phyloP scores from a whole-genome alignment of 1,284 basidiomycete species.

The Meira miltonrushii region DNA sequence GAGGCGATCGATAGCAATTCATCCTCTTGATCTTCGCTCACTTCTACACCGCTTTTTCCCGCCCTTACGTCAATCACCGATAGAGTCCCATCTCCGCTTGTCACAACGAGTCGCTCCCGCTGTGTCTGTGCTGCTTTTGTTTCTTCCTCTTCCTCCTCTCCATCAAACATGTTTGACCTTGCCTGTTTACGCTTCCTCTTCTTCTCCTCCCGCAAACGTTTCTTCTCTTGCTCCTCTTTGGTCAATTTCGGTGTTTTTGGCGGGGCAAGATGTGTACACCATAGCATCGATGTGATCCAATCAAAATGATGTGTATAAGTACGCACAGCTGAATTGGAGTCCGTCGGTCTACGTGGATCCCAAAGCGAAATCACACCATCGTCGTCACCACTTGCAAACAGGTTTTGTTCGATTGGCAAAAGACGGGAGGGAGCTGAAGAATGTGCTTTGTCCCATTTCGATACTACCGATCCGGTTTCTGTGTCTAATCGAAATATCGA shows the following conservation, averaged over 20 bases:
- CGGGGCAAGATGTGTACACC: slow-evolving; percentile 52
- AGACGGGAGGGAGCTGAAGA: slow-evolving; percentile 61
- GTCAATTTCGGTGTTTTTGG: slow-evolving; percentile 17
- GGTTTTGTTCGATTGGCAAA: slow-evolving; percentile 66
- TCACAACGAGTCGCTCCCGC: slow-evolving; percentile 35
- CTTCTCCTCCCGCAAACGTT: slow-evolving; percentile 14
- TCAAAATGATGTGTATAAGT: slow-evolving; percentile 84
- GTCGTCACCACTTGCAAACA: slow-evolving; percentile 82
- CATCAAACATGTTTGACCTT: slow-evolving; percentile 11
- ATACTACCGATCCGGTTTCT: slow-evolving; percentile 61
- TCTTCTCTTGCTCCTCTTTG: slow-evolving; percentile 15
- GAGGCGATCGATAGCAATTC: slow-evolving; percentile 78
- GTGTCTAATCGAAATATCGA: slow-evolving; percentile 58
- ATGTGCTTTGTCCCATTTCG: slow-evolving; percentile 66
- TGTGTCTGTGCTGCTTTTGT: background rate
- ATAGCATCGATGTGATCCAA: slow-evolving; percentile 89
- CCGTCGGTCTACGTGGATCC: slow-evolving; percentile 65
- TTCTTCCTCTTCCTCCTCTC: slow-evolving; percentile 13
- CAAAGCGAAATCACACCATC: slow-evolving; percentile 90
- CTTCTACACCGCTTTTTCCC: slow-evolving; percentile 63
- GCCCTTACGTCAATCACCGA: slow-evolving; percentile 68
- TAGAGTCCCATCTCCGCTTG: slow-evolving; percentile 78
- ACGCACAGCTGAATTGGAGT: slow-evolving; percentile 54
- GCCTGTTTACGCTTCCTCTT: slow-evolving; percentile 20
- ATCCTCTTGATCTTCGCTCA: slow-evolving; percentile 89